Evolutionary conservation across 495 filamentous ascomycete genomes (phyloP).

Genomic region (Penicilliopsis zonata): DNA sequence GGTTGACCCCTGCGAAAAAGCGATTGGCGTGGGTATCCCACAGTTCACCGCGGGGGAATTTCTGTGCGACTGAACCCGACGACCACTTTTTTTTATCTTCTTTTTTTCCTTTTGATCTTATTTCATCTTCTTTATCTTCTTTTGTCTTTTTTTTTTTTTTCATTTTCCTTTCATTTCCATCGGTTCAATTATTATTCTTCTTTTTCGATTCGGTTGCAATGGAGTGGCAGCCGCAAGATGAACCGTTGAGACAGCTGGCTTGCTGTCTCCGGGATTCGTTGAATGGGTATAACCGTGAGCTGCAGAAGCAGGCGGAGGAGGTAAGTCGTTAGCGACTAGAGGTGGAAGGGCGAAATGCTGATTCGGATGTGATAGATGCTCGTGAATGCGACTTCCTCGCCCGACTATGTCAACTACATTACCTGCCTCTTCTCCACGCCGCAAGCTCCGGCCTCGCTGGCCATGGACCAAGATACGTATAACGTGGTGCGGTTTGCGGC

Average conservation of each 20-base stretch:
- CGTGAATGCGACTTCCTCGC: conserved; percentile 74
- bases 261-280: conserved; percentile 85
- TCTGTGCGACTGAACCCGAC: neutral
- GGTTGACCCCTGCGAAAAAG: no score
- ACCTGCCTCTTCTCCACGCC: conserved; percentile 75
- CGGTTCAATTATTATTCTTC: neutral
- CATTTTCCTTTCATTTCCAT: neutral
- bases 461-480: conserved; percentile 45
- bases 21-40: no score
- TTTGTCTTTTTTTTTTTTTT: neutral
- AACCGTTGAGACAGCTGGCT: conserved; percentile 78
- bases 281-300: conserved; percentile 60
- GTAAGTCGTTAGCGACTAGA: conserved; percentile 10
- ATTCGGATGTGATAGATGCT: conserved; percentile 59
- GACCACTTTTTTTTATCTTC: neutral
- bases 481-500: conserved; percentile 73
- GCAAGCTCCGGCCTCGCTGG: conserved; percentile 44
- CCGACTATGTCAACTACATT: conserved; percentile 95
- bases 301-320: conserved; percentile 69
- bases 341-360: neutral
- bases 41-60: no score
- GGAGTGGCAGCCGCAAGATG: conserved; percentile 87
- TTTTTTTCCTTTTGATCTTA: neutral
- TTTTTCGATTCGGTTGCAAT: conserved; percentile 32
- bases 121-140: neutral